These are phyloP conservation scores for Apiotrichum siamense DNA, from an alignment of 1,284 basidiomycete species.

Conservation along the genomic window DNA sequence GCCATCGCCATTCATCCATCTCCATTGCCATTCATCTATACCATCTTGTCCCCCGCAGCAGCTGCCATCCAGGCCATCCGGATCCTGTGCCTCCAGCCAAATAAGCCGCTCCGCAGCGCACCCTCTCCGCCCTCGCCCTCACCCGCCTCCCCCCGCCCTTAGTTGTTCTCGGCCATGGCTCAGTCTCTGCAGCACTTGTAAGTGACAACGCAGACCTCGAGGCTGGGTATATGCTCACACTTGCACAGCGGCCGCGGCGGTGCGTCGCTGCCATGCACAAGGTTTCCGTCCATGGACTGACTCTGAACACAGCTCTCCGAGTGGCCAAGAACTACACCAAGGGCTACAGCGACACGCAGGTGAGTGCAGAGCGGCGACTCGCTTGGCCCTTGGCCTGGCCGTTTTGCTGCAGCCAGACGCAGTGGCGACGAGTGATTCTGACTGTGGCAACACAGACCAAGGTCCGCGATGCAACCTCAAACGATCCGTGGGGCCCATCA, in stretches of 20 bases:
- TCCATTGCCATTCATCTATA: not conserved
- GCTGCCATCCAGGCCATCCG: too few relatives aligned
- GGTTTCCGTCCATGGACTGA: not conserved
- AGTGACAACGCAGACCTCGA: too few relatives aligned
- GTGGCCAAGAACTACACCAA: constrained; percentile 94
- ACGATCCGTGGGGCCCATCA: constrained; percentile 97
- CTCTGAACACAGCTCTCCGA: constrained; percentile 55
- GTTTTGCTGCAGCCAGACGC: too few relatives aligned
- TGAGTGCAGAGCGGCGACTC: constrained; percentile 11
- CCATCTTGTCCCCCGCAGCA: too few relatives aligned
- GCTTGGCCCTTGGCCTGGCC: not conserved
- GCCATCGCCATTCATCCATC: not conserved
- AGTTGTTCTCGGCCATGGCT: constrained; percentile 23
- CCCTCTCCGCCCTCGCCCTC: not conserved
- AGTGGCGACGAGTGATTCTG: not conserved
- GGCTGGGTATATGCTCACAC: constrained; percentile 12
- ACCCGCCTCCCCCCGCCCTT: not conserved
- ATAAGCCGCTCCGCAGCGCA: not conserved
- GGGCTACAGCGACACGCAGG: constrained; percentile 70
- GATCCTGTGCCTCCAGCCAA: too few relatives aligned
- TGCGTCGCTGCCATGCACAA: constrained; percentile 6
- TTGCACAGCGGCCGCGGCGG: constrained; percentile 42
- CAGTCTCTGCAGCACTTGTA: constrained; percentile 44
- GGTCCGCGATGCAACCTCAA: constrained; percentile 98
- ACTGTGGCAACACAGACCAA: constrained; percentile 66